Conservation (phyloP, 306 rosid genomes). For the Dicorynia guianensis region DNA sequence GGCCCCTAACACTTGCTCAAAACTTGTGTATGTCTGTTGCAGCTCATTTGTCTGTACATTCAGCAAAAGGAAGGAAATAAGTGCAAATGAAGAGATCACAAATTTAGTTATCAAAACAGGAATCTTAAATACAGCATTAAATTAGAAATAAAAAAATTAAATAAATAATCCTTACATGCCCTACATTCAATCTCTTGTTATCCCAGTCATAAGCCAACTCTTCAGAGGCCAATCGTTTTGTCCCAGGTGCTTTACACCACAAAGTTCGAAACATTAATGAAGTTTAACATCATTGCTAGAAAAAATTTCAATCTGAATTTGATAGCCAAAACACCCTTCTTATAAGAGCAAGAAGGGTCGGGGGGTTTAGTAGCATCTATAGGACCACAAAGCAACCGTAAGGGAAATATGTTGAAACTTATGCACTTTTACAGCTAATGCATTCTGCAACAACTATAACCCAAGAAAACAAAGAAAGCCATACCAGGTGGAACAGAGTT, state of each 20-base stretch:
- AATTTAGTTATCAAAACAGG: neutral
- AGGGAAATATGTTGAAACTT: neutral
- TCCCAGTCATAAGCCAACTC: constrained; percentile 87
- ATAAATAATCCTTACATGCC: constrained; percentile 68
- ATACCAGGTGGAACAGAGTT: constrained; percentile 88
- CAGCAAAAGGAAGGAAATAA: neutral
- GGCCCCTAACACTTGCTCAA: constrained; percentile 61
- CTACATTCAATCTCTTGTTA: constrained; percentile 85
- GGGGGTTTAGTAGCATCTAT: neutral
- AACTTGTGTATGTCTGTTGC: constrained; percentile 55
- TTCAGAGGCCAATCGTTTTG: constrained; percentile 90
- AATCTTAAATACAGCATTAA: constrained; percentile 17
- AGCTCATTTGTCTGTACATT: constrained; percentile 64
- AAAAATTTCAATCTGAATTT: constrained; percentile 1
- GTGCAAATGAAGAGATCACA: constrained; percentile 3
- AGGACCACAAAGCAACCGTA: constrained; percentile 21
- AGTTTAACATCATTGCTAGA: constrained; percentile 44
- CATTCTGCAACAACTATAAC: constrained; percentile 10
- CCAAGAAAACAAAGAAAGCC: constrained; percentile 32
- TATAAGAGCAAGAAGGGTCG: constrained; percentile 17
- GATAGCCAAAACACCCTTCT: constrained; percentile 19
- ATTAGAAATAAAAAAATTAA: constrained; percentile 18
- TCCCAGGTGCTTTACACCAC: constrained; percentile 76
- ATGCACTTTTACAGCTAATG: constrained; percentile 25
- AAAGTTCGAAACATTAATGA: constrained; percentile 21